Conservation (phyloP, 2,329 filamentous ascomycete genomes). For the Fusarium penzigii region DNA sequence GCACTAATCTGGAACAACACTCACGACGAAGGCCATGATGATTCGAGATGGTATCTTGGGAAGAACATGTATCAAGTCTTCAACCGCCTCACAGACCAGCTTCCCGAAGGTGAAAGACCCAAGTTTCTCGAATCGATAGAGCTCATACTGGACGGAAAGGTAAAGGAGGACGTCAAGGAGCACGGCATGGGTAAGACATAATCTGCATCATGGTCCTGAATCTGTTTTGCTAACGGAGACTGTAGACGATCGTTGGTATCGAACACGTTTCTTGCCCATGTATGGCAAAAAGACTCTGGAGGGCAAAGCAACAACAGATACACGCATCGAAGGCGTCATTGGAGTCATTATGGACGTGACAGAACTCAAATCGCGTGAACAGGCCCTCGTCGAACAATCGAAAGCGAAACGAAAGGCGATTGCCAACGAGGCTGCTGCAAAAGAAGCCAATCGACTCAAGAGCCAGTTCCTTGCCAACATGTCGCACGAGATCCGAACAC, state of each 20-base stretch:
- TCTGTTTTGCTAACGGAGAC: constrained; percentile 6
- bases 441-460: constrained; percentile 78
- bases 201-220: too few relatives aligned
- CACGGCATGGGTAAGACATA: constrained; percentile 51
- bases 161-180: constrained; percentile 63
- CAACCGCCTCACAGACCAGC: constrained; percentile 45
- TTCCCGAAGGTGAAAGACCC: constrained; percentile 45
- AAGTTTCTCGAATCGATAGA: constrained; percentile 61
- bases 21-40: constrained; percentile 40
- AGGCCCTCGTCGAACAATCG: constrained; percentile 61
- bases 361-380: constrained; percentile 53
- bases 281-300: constrained; percentile 57
- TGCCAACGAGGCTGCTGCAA: constrained; percentile 75
- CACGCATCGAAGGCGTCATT: constrained; percentile 69
- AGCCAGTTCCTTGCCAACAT: constrained; percentile 79
- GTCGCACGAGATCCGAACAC: constrained; percentile 78
- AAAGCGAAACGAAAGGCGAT: constrained; percentile 70
- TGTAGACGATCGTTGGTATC: constrained; percentile 64
- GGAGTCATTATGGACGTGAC: constrained; percentile 81
- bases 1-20: constrained; percentile 57
- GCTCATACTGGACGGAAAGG: constrained; percentile 62
- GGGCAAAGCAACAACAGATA: constrained; percentile 45
- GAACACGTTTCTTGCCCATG: constrained; percentile 71
- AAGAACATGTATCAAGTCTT: constrained; percentile 67
- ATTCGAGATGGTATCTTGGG: constrained; percentile 55